Percentiles rank a stretch among this genome's conserved stretches.
Evolutionary conservation across 2,329 filamentous ascomycete species (phyloP).

Genomic region (Cladosporium sp.): DNA sequence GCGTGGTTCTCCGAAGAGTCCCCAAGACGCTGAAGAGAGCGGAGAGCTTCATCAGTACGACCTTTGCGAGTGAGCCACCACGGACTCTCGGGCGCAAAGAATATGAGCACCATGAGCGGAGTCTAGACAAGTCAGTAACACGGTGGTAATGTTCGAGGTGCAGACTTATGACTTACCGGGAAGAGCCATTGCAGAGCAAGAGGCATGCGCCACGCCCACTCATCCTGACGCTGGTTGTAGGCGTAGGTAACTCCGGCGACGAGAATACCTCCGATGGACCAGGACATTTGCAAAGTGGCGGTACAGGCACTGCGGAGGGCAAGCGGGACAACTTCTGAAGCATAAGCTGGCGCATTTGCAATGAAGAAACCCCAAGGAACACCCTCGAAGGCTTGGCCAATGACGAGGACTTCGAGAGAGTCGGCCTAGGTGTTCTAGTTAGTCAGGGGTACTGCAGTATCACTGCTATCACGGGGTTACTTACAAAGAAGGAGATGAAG

Average conservation of each 20-base stretch:
- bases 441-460: constrained; percentile 7
- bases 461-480: not conserved
- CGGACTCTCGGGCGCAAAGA: constrained; percentile 59
- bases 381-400: constrained; percentile 52
- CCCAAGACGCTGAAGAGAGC: constrained; percentile 60
- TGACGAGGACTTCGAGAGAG: constrained; percentile 42
- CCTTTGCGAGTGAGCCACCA: constrained; percentile 70
- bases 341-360: constrained; percentile 56
- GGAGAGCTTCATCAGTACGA: constrained; percentile 62
- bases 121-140: not conserved
- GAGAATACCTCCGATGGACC: constrained; percentile 70
- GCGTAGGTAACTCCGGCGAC: constrained; percentile 68
- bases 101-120: constrained; percentile 62
- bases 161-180: constrained; percentile 44
- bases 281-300: constrained; percentile 73
- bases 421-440: constrained; percentile 27
- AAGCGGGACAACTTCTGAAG: constrained; percentile 64
- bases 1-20: constrained; percentile 74
- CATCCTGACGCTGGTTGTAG: constrained; percentile 60
- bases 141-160: constrained; percentile 23
- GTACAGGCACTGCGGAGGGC: constrained; percentile 67
- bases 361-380: constrained; percentile 58
- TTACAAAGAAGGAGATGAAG: constrained; percentile 53
- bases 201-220: constrained; percentile 67
- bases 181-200: constrained; percentile 76